Conservation (phyloP, 2,329 filamentous ascomycete species). For the Aspergillus fructus region DNA sequence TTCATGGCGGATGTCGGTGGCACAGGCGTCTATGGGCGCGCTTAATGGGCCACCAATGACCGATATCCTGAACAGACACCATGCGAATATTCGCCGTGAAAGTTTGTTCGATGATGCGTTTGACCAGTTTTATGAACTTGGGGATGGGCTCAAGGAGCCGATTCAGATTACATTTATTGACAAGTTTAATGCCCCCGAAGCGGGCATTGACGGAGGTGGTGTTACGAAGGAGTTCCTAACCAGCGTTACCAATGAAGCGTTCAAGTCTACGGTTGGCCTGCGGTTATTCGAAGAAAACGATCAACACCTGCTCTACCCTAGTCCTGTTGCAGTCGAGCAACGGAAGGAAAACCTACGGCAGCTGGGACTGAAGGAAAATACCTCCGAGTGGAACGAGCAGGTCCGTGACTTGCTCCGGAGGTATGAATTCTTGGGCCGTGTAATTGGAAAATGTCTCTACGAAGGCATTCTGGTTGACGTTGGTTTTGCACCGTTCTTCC, state of each 20-base stretch:
- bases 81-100: slow-evolving; percentile 76
- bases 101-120: slow-evolving; percentile 84
- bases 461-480: slow-evolving; percentile 95
- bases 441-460: slow-evolving; percentile 95
- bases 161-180: slow-evolving; percentile 98
- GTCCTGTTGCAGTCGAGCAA: slow-evolving; percentile 74
- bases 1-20: slow-evolving; percentile 66
- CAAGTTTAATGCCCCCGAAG: slow-evolving; percentile 80
- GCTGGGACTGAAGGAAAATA: slow-evolving; percentile 53
- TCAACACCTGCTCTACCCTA: slow-evolving; percentile 84
- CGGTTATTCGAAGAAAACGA: slow-evolving; percentile 80
- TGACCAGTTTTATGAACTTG: slow-evolving; percentile 75
- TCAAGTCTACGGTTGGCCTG: slow-evolving; percentile 58
- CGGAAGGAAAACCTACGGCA: slow-evolving; percentile 58
- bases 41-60: slow-evolving; percentile 37
- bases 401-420: slow-evolving; percentile 65
- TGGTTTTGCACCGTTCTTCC: slow-evolving; percentile 90
- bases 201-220: slow-evolving; percentile 93
- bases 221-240: slow-evolving; percentile 97
- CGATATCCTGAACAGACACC: slow-evolving; percentile 58
- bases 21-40: slow-evolving; percentile 43
- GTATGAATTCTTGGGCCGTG: slow-evolving; percentile 88
- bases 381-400: slow-evolving; percentile 56
- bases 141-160: slow-evolving; percentile 83
- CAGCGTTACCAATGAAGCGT: slow-evolving; percentile 82